Percentiles rank a stretch among this genome's conserved stretches.
Evolutionary conservation across 306 rosid genomes (phyloP).

Genomic region (Acacia acuminata): DNA sequence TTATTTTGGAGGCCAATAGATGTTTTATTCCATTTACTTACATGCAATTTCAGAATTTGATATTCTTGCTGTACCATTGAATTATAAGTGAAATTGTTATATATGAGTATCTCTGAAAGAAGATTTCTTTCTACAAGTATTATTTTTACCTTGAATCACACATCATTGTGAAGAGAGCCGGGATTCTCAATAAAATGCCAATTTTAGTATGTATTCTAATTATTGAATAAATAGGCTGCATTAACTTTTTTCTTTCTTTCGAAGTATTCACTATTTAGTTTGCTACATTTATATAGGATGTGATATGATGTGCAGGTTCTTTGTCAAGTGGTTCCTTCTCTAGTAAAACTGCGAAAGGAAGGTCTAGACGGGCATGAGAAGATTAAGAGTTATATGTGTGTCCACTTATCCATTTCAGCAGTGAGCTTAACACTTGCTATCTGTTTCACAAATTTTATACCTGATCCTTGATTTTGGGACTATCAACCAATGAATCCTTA

Average conservation of each 20-base stretch:
- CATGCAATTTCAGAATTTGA: slow-evolving; percentile 4
- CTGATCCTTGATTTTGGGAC: slow-evolving; percentile 29
- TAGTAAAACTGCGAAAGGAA: slow-evolving; percentile 96
- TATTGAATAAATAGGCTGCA: neutral
- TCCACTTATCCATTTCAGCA: slow-evolving; percentile 66
- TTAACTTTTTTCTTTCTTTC: slow-evolving; percentile 9
- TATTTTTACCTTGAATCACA: slow-evolving; percentile 5
- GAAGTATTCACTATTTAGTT: slow-evolving; percentile 12
- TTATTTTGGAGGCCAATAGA: slow-evolving; percentile 28
- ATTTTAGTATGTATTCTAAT: slow-evolving; percentile 13
- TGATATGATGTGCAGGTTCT: slow-evolving; percentile 65
- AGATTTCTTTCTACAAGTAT: slow-evolving; percentile 4
- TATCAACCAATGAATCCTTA: slow-evolving; percentile 34
- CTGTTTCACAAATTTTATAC: slow-evolving; percentile 16
- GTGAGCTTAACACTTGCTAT: slow-evolving; percentile 53
- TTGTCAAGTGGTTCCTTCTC: slow-evolving; percentile 84
- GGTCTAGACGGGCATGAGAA: slow-evolving; percentile 97
- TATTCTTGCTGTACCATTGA: neutral
- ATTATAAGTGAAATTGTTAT: neutral
- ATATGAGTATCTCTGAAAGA: slow-evolving; percentile 4
- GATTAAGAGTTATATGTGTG: slow-evolving; percentile 99
- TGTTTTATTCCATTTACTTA: slow-evolving; percentile 19
- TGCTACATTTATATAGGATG: slow-evolving; percentile 16
- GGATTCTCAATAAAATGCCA: slow-evolving; percentile 12
- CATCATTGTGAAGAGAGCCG: slow-evolving; percentile 13